Conservation (phyloP, 306 rosid species). For the Lathyrus tuberosus region DNA sequence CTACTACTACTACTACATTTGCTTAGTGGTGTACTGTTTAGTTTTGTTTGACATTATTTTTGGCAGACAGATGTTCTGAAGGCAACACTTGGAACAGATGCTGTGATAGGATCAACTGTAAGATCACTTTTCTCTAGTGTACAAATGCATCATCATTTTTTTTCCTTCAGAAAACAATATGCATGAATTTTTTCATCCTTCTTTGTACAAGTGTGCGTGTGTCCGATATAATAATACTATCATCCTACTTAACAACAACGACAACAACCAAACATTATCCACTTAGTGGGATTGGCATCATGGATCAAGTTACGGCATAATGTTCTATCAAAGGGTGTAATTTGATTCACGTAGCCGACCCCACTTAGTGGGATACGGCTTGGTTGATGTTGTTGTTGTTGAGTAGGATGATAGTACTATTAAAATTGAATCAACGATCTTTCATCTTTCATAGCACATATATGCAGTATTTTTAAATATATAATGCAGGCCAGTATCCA, state of each 20-base stretch:
- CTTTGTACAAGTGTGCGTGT: slow-evolving; percentile 5
- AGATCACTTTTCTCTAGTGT: slow-evolving; percentile 40
- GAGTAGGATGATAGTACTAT: too few relatives aligned
- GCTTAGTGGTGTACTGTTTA: slow-evolving; percentile 18
- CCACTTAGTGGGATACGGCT: too few relatives aligned
- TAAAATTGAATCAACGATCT: background rate
- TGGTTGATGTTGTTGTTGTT: too few relatives aligned
- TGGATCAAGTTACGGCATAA: too few relatives aligned
- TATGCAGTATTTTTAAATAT: slow-evolving; percentile 18
- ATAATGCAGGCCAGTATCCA: slow-evolving; percentile 70
- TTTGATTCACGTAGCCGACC: too few relatives aligned
- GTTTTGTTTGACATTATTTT: slow-evolving; percentile 41
- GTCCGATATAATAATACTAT: slow-evolving; percentile 5
- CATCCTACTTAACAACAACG: slow-evolving; percentile 11
- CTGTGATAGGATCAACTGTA: slow-evolving; percentile 86
- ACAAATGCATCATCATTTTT: slow-evolving; percentile 1
- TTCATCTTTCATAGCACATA: slow-evolving; percentile 29
- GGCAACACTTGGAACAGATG: slow-evolving; percentile 94
- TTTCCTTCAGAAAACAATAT: slow-evolving; percentile 6
- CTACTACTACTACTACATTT: slow-evolving; percentile 3
- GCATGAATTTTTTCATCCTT: slow-evolving; percentile 28
- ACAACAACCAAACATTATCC: too few relatives aligned
- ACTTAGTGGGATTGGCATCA: too few relatives aligned
- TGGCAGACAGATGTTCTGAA: slow-evolving; percentile 81
- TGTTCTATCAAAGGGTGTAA: too few relatives aligned